These are phyloP conservation scores for Letharia lupina DNA, from an alignment of 495 filamentous ascomycete species.

Conservation along the genomic window DNA sequence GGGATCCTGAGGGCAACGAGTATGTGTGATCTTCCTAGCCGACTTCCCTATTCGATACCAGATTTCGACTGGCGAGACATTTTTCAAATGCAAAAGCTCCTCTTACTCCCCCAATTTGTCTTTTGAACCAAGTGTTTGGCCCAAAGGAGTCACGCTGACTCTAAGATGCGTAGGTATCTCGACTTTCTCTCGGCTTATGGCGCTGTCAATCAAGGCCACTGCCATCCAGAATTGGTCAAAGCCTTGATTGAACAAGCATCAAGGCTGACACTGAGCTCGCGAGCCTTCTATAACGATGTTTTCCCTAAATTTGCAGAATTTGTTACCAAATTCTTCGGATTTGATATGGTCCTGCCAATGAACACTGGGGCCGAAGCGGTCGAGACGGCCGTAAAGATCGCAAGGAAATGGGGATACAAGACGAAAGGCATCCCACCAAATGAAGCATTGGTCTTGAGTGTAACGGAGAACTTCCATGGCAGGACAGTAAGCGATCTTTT, in stretches of 20 bases:
- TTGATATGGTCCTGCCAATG: conserved; percentile 99
- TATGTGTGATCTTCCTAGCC: neutral
- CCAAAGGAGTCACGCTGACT: neutral
- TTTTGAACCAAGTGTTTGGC: neutral
- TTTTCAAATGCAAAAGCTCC: neutral
- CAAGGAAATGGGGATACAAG: conserved; percentile 98
- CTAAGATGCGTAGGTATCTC: conserved; percentile 56
- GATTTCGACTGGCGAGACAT: neutral
- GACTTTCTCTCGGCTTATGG: conserved; percentile 98
- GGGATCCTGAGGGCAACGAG: conserved; percentile 83
- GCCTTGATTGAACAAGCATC: conserved; percentile 85
- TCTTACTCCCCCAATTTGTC: neutral
- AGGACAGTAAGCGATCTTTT: conserved; percentile 54
- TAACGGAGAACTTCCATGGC: conserved; percentile 91
- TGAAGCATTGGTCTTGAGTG: conserved; percentile 77
- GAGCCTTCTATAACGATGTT: conserved; percentile 98
- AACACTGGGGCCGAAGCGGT: conserved; percentile 99
- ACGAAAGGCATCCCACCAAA: conserved; percentile 81
- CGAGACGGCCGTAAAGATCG: conserved; percentile 95
- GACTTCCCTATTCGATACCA: neutral
- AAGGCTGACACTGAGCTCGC: conserved; percentile 83
- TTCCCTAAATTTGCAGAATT: conserved; percentile 95
- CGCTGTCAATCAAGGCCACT: conserved; percentile 98
- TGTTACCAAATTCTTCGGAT: conserved; percentile 80
- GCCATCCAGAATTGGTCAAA: conserved; percentile 88